Conservation (phyloP, 345 rosid genomes). For the Euphorbia lathyris region DNA sequence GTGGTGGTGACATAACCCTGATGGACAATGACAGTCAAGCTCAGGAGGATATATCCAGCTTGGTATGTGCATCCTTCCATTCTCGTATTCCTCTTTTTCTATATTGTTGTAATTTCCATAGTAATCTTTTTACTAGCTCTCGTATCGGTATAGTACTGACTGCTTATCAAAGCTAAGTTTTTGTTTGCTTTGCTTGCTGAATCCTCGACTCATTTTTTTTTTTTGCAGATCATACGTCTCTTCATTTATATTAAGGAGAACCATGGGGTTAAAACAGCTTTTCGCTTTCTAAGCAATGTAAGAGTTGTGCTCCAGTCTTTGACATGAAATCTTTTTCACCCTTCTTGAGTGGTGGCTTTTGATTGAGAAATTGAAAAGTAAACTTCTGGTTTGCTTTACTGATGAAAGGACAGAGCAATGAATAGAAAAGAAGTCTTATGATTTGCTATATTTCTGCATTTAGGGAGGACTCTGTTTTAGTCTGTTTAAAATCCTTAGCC, state of each 20-base stretch:
- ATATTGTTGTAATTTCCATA: neutral
- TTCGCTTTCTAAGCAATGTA: slow-evolving; percentile 88
- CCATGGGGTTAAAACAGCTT: slow-evolving; percentile 70
- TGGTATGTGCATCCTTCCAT: slow-evolving; percentile 54
- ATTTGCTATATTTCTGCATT: neutral
- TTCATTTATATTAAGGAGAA: slow-evolving; percentile 83
- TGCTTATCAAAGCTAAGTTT: neutral
- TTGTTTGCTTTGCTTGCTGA: slow-evolving; percentile 4
- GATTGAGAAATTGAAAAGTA: neutral
- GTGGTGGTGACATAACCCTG: slow-evolving; percentile 46
- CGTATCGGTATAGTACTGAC: slow-evolving; percentile 3
- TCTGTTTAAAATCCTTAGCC: neutral
- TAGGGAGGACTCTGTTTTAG: neutral
- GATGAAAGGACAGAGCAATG: neutral
- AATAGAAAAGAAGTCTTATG: neutral
- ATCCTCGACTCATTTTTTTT: slow-evolving; percentile 7
- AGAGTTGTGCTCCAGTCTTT: slow-evolving; percentile 22
- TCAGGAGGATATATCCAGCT: slow-evolving; percentile 73
- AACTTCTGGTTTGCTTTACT: slow-evolving; percentile 8
- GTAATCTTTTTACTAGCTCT: neutral
- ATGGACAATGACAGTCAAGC: slow-evolving; percentile 39
- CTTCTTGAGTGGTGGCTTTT: neutral
- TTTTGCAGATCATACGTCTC: slow-evolving; percentile 81
- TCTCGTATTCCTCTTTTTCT: slow-evolving; percentile 7
- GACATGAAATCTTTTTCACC: neutral